Evolutionary conservation across 768 basidiomycete species (phyloP).

Genomic region (Collybia mongolica): DNA sequence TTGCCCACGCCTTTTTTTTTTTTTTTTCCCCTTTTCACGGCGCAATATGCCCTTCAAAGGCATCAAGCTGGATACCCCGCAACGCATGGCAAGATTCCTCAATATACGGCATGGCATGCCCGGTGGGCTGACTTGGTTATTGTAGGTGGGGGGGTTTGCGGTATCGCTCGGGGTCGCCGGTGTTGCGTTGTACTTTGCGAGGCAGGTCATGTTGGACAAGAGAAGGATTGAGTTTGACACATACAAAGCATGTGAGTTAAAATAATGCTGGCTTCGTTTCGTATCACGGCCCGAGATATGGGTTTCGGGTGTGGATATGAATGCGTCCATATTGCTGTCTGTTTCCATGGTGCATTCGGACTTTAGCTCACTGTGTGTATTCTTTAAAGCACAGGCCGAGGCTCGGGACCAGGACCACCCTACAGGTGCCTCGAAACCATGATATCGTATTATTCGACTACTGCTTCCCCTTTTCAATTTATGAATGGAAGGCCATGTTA

Average conservation of each 20-base stretch:
- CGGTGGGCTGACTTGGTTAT: neutral
- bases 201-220: conserved; percentile 27
- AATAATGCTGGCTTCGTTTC: too few relatives aligned
- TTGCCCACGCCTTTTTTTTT: too few relatives aligned
- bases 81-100: conserved; percentile 13
- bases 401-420: neutral
- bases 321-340: neutral
- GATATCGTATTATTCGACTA: neutral
- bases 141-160: conserved; percentile 27
- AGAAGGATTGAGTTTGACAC: conserved; percentile 32
- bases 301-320: too few relatives aligned
- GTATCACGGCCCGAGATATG: too few relatives aligned
- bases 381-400: neutral
- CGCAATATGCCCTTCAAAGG: conserved; percentile 6
- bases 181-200: conserved; percentile 31
- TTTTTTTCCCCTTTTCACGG: too few relatives aligned
- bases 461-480: too few relatives aligned
- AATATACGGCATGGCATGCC: too few relatives aligned
- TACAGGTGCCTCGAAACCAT: neutral
- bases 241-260: conserved; percentile 26
- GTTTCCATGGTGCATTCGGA: neutral
- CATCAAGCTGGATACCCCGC: conserved; percentile 17
- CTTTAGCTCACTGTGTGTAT: neutral
- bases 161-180: conserved; percentile 20
- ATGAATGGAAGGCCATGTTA: too few relatives aligned